Percentiles rank a stretch among this genome's conserved stretches.
phyloP scores from a whole-genome alignment of 176 grass and related monocot species.

The Oryza glaberrima region DNA sequence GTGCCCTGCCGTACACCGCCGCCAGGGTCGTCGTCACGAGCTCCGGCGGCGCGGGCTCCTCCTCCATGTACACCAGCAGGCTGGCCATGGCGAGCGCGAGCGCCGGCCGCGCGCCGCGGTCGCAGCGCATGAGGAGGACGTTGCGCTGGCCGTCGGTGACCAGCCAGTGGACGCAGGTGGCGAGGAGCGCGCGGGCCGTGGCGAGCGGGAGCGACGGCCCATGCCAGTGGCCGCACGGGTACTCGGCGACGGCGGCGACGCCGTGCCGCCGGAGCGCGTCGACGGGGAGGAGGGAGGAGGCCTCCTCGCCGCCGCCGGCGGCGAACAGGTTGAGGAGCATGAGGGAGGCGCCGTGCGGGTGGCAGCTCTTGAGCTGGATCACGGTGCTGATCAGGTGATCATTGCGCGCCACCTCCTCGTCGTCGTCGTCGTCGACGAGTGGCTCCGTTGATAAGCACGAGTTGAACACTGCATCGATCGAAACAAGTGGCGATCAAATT shows the following conservation, averaged over 20 bases:
- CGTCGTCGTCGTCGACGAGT: conserved; percentile 37
- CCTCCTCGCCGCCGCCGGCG: not conserved
- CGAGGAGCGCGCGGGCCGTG: conserved; percentile 38
- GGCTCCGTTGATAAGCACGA: conserved; percentile 49
- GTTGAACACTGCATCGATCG: conserved; percentile 50
- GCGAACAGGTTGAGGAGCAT: conserved; percentile 59
- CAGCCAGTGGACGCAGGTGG: conserved; percentile 50
- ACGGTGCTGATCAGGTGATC: conserved; percentile 50
- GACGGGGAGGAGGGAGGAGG: not conserved
- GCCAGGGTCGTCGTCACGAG: conserved; percentile 22
- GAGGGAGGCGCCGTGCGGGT: conserved; percentile 48
- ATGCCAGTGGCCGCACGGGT: conserved; percentile 34
- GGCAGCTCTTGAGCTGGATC: conserved; percentile 50
- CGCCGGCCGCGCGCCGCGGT: conserved; percentile 36
- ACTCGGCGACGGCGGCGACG: conserved; percentile 34
- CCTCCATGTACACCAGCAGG: conserved; percentile 47
- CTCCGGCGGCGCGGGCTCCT: conserved; percentile 13
- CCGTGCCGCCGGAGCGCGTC: conserved; percentile 43
- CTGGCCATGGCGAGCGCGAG: conserved; percentile 60
- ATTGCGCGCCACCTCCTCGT: conserved; percentile 39
- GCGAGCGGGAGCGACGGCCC: conserved; percentile 39
- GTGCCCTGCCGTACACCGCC: conserved; percentile 45
- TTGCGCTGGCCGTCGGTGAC: conserved; percentile 46
- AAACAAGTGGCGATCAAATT: not conserved
- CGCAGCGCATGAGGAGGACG: conserved; percentile 62